These are phyloP conservation scores for Melampsora larici-populina DNA, from an alignment of 1,284 basidiomycete genomes.

Conservation along the genomic window DNA sequence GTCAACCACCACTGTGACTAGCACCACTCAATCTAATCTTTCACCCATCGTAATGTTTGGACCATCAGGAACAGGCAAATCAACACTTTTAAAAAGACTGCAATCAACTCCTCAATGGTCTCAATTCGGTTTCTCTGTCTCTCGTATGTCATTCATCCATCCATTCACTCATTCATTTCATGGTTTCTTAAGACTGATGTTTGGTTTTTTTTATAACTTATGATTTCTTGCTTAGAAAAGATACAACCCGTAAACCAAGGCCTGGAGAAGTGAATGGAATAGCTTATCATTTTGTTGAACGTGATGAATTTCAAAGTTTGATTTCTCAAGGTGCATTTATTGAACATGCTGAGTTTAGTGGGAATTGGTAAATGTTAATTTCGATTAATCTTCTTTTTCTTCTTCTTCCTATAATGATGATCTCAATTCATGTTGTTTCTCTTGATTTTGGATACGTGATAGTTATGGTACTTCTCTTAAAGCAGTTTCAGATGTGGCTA, in stretches of 20 bases:
- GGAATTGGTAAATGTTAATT: conserved; percentile 65
- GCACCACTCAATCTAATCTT: conserved; percentile 51
- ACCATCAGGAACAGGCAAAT: conserved; percentile 90
- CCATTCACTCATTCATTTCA: too few relatives aligned
- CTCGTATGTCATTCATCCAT: conserved; percentile 73
- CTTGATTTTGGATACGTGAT: neutral
- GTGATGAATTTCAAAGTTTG: conserved; percentile 58
- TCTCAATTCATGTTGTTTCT: neutral
- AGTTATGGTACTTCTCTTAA: conserved; percentile 80
- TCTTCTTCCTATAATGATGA: neutral
- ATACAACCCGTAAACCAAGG: conserved; percentile 84
- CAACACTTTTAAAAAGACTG: conserved; percentile 79
- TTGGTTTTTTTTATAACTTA: conserved; percentile 34
- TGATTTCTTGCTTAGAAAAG: too few relatives aligned
- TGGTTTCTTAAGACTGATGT: too few relatives aligned
- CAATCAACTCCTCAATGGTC: conserved; percentile 69
- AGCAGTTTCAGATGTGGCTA: conserved; percentile 60
- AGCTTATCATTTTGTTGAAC: conserved; percentile 62
- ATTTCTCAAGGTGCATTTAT: conserved; percentile 61
- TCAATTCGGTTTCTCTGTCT: conserved; percentile 89
- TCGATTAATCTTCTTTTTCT: conserved; percentile 14
- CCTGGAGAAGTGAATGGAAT: conserved; percentile 74
- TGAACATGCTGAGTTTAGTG: conserved; percentile 73
- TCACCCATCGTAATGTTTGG: conserved; percentile 71
- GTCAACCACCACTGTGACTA: too few relatives aligned